Evolutionary conservation across 176 grass and related monocot species (phyloP).

Genomic region (Musa schizocarpa): DNA sequence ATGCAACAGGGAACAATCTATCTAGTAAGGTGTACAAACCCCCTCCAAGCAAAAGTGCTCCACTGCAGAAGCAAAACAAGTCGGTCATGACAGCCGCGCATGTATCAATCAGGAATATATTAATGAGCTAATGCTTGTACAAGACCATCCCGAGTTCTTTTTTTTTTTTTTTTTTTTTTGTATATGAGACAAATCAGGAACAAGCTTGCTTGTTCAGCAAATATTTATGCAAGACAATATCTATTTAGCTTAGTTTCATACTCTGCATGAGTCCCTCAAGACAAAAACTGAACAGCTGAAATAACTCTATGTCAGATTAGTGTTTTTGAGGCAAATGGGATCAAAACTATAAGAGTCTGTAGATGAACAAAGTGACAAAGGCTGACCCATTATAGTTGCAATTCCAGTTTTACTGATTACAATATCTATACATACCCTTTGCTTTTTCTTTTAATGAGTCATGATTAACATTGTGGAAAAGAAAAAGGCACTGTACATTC

Average conservation of each 20-base stretch:
- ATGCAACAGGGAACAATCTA: conserved; percentile 53
- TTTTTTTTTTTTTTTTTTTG: not conserved
- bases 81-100: not conserved
- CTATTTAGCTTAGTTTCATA: too few species aligned
- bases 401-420: not conserved
- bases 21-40: conserved; percentile 82
- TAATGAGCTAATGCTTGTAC: not conserved
- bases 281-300: too few species aligned
- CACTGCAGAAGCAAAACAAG: conserved; percentile 35
- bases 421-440: not conserved
- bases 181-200: not conserved
- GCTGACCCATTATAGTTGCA: not conserved
- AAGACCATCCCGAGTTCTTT: not conserved
- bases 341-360: too few species aligned
- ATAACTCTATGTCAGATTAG: too few species aligned
- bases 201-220: not conserved
- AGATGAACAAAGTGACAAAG: not conserved
- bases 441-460: not conserved
- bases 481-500: not conserved
- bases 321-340: not conserved
- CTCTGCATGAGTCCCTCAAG: too few species aligned
- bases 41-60: conserved; percentile 68
- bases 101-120: not conserved
- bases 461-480: not conserved
- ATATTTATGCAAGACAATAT: not conserved